Percentiles rank a stretch among this genome's conserved stretches.
phyloP scores from a whole-genome alignment of 225 moss, liverwort and hornwort species.

The Pleurozium schreberi region DNA sequence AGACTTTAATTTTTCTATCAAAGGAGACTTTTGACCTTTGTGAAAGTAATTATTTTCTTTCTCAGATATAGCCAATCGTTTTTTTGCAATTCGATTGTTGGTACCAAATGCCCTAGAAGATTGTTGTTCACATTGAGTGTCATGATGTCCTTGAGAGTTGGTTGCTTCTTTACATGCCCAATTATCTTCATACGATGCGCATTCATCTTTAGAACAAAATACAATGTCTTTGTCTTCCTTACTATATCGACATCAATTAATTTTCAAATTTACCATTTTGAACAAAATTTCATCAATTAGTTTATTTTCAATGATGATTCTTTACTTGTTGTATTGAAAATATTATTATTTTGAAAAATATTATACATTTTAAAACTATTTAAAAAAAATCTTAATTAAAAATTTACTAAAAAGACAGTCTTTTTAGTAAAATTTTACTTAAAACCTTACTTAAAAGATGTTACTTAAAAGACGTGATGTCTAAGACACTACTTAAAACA shows the following conservation, averaged over 20 bases:
- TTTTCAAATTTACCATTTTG: neutral
- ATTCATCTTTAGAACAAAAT: slow-evolving; percentile 52
- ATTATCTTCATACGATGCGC: slow-evolving; percentile 17
- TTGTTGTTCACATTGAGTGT: slow-evolving; percentile 16
- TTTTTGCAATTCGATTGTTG: neutral
- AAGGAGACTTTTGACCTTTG: slow-evolving; percentile 1
- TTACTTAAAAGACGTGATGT: too few relatives aligned
- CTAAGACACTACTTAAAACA: too few relatives aligned
- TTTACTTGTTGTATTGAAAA: neutral
- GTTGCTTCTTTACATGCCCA: slow-evolving; percentile 19
- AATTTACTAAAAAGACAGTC: too few relatives aligned
- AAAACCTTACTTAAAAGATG: too few relatives aligned
- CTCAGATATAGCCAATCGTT: neutral
- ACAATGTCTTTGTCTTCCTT: slow-evolving; percentile 58
- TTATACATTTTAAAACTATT: neutral
- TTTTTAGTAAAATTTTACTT: too few relatives aligned
- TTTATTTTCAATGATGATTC: neutral
- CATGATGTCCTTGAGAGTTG: neutral
- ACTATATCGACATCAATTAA: slow-evolving; percentile 1
- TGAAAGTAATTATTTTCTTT: slow-evolving; percentile 24
- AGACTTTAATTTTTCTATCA: slow-evolving; percentile 2
- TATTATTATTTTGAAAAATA: neutral
- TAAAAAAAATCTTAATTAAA: too few relatives aligned
- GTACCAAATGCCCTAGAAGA: slow-evolving; percentile 13
- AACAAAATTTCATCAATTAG: neutral